Evolutionary conservation across 805 yeast genomes (phyloP), one percentile per base, ranked within the genome.

Genomic region (Ogataea nitratoaversa): DNA sequence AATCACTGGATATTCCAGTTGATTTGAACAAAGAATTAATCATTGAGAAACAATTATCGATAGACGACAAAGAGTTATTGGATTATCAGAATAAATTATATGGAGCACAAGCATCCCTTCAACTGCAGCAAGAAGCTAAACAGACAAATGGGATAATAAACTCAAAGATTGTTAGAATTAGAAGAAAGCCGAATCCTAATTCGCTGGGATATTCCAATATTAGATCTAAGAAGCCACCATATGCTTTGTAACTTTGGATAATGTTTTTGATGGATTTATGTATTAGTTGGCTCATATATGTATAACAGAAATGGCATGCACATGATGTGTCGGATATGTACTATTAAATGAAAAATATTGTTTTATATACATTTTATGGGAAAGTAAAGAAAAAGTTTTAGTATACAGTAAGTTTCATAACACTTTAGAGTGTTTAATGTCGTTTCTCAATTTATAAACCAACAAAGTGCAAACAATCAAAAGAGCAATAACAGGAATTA

Each of bases 371-470:
- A n/a, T n/a, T n/a, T n/a, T n/a, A n/a, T n/a, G n/a, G n/a, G n/a
- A n/a, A n/a, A n/a, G n/a, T n/a, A n/a, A n/a, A n/a, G n/a, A n/a
- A n/a, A n/a, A n/a, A n/a, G n/a, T n/a, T n/a, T n/a, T n/a, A n/a
- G n/a, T n/a, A n/a, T n/a, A n/a, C n/a, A n/a, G n/a, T n/a, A n/a
- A n/a, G n/a, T n/a, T n/a, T 60, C 56, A 78, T 41, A 79, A 65
- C 33, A 80, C 65, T 47, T 80, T 80, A 8, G 82, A 65, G 51
- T 76, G 82, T 50, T 77, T 79, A 41, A 80, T 77, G 47, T 80
- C 85, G 47, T 68, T 76, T 62, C 84, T 74, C 32, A 80, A 60
- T 53, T 76, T 69, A 56, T 70, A 72, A 18, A 78, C 69, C 44
- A 75, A 65, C 27, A 71, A 57, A 16, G 72, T 66, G 40, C 78